Base-by-base conservation (phyloP, 2,329 filamentous ascomycete genomes). In the Hypoxylon sp. region DNA sequence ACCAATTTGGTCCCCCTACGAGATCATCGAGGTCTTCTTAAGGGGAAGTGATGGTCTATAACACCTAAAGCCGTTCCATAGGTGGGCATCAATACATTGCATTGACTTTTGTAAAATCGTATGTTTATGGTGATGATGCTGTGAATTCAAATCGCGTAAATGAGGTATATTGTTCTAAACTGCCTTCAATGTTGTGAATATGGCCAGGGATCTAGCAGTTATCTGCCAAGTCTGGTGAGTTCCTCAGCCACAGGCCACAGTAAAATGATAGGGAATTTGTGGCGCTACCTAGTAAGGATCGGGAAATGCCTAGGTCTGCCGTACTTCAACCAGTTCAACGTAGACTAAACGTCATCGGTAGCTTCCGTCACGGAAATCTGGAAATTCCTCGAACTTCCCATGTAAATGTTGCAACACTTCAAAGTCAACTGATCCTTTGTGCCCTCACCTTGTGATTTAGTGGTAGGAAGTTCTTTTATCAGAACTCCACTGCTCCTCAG, bases 341-440 rank as follows among this genome's bases (percentile, higher is more conserved):
- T 38, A 30, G 3, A 23, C 17, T 48, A 41, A 67, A 69, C 67
- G 67, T 69, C 67, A 69, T 69, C 64, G 63, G 57, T 52, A 36
- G 52, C 46, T 65, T 62, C 51, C 6, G 30, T 45, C 19, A 48
- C 52, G 32, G 50, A 68, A 65, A 62, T 46, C 38, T 36, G 49
- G 61, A 66, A 65, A 43, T 59, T 58, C 19, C 13, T 63, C 65
- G 52, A 65, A 62, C 28, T 43, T 43, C 38, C 17, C 52, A 25
- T 41, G 41, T 21, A 46, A 21, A 43, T 34, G 10, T 36, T 49
- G 25, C 21, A 51, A 46, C 21, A 38, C 10, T 21, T 50, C 25
- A 19, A 50, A 9, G 23, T 59, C 25, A 17, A 32, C n/a, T 13
- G n/a, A 17, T 50, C 36, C 19, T 32, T 46, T 23, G 53, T 56